A percentile compares a stretch with the other conserved stretches of the same genome.
These are phyloP conservation scores for Fistulinella prunicolor DNA, from an alignment of 768 basidiomycete species.

Conservation along the genomic window DNA sequence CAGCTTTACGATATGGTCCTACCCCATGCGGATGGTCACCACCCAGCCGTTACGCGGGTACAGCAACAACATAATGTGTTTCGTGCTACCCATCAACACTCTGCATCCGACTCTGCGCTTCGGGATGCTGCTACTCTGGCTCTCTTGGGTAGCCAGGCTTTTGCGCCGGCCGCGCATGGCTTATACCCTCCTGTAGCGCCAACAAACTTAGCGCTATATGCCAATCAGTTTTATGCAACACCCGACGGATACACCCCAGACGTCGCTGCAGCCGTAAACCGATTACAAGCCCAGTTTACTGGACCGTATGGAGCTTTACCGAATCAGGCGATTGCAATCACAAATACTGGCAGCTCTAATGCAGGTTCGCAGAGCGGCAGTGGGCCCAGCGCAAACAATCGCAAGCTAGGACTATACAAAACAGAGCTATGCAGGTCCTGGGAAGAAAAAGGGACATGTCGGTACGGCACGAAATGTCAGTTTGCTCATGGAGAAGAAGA, in stretches of 20 bases:
- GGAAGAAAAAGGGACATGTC: constrained; percentile 87
- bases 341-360: constrained; percentile 38
- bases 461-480: constrained; percentile 87
- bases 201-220: constrained; percentile 58
- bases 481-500: constrained; percentile 93
- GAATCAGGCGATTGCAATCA: constrained; percentile 41
- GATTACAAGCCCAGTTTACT: constrained; percentile 53
- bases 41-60: constrained; percentile 68
- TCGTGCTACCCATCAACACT: constrained; percentile 76
- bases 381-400: constrained; percentile 88
- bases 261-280: constrained; percentile 55
- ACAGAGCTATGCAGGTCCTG: constrained; percentile 88
- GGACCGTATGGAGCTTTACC: constrained; percentile 53
- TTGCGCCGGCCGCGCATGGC: constrained; percentile 42
- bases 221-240: constrained; percentile 69
- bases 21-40: constrained; percentile 47
- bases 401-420: constrained; percentile 89
- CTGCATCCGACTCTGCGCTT: constrained; percentile 74
- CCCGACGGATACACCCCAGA: constrained; percentile 58
- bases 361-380: constrained; percentile 35
- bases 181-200: constrained; percentile 53
- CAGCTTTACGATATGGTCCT: constrained; percentile 81
- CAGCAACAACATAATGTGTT: constrained; percentile 78
- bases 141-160: constrained; percentile 57
- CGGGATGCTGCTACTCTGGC: constrained; percentile 70